These are phyloP conservation scores for Coccomyxa sp. DNA, from an alignment of 139 green algal genomes.

Conservation along the genomic window DNA sequence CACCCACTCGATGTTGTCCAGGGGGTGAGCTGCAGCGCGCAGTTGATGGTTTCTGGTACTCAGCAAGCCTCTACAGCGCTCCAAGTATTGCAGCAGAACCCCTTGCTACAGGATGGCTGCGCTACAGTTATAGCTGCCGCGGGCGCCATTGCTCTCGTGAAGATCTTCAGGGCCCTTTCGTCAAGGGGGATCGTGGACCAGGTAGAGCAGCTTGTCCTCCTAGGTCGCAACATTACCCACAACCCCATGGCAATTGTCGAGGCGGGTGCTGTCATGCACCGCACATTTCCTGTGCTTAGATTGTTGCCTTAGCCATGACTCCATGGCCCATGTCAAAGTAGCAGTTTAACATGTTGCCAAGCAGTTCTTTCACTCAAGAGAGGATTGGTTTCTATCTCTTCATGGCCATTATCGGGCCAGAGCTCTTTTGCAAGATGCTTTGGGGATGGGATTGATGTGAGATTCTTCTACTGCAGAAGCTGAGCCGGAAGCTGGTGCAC, in stretches of 20 bases:
- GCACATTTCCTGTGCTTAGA: no score
- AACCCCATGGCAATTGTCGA: not conserved
- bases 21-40: no score
- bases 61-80: no score
- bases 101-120: not conserved
- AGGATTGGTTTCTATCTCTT: no score
- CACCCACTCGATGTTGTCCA: no score
- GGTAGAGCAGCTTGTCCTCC: conserved; percentile 16
- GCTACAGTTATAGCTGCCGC: conserved; percentile 15
- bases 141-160: conserved; percentile 50
- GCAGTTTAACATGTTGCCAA: no score
- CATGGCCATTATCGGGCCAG: no score
- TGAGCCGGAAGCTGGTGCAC: conserved; percentile 92
- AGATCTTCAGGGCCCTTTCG: conserved; percentile 56
- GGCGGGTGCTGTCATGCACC: not conserved
- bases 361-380: no score
- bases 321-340: no score
- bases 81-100: not conserved
- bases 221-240: not conserved
- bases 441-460: not conserved
- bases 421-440: no score
- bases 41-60: no score
- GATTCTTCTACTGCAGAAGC: conserved; percentile 49
- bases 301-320: no score
- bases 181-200: conserved; percentile 45